Evolutionary conservation across 1,139 yeast genomes (phyloP), one percentile per base, ranked within the genome.

Genomic region (Zygoascus hellenicus): DNA sequence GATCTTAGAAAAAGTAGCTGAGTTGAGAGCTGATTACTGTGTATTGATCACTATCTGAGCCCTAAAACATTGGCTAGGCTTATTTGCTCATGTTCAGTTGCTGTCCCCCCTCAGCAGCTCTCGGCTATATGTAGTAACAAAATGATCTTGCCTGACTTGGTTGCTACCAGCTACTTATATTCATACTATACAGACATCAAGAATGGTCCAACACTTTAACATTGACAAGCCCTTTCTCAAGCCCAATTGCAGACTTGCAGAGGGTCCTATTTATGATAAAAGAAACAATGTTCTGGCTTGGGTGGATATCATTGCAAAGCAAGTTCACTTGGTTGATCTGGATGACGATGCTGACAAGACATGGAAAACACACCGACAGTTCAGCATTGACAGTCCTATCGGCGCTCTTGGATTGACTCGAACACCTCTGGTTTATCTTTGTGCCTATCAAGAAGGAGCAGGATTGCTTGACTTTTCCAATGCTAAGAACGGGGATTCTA

Each of bases 231-330:
- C 43, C 11, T 41, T 41, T 17, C 22, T 41, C 10, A 31, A 41
- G 11, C 19, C 36, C 38, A 14, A 32, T 15, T 32, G 42, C 37
- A 48, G 58, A 17, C 59, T 66, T 10, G 60, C 61, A 16, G 70
- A 66, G 48, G 64, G 69, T 35, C 70, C 70, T 14, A 45, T 59
- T 2, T 66, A 62, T 46, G 69, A 65, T 47, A 47, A 53, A 13
- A 47, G 64, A 37, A 56, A 51, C 43, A 51, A 60, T 42, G 46
- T 52, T 13, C 47, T 66, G 11, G 58, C 57, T 29, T 63, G 65
- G 63, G 58, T 65, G 11, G 70, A 66, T 48, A 65, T 66, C 38
- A 52, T 54, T 13, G 60, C 59, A 14, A 47, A 54, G 15, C 52
- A 54, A 30, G 51, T 65, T 38, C 60, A 60, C 38, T 58, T 63